Conservation (phyloP, 805 yeast genomes). For the Candida ovalis region DNA sequence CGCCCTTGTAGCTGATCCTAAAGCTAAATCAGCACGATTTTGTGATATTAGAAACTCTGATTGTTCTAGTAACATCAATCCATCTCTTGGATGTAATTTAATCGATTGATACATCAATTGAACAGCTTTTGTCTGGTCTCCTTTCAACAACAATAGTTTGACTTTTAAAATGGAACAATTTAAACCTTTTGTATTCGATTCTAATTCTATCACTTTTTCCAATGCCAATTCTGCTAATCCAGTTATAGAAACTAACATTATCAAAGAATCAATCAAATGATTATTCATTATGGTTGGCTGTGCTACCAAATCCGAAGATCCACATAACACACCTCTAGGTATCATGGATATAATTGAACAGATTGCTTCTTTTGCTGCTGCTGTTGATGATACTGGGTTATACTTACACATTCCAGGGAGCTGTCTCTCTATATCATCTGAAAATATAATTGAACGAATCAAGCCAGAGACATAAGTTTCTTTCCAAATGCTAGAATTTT, state of each 20-base stretch:
- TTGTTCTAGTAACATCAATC: slow-evolving; percentile 57
- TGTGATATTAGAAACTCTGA: slow-evolving; percentile 58
- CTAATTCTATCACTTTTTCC: slow-evolving; percentile 29
- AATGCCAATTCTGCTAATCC: slow-evolving; percentile 38
- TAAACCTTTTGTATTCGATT: slow-evolving; percentile 8
- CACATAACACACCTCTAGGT: slow-evolving; percentile 45
- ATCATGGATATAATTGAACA: slow-evolving; percentile 39
- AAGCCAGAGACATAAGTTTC: slow-evolving; percentile 58
- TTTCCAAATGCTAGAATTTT: slow-evolving; percentile 52
- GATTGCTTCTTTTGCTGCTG: slow-evolving; percentile 35
- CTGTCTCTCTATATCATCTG: slow-evolving; percentile 52
- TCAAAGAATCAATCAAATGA: slow-evolving; percentile 48
- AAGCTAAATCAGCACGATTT: slow-evolving; percentile 51
- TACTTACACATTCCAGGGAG: slow-evolving; percentile 56
- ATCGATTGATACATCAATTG: slow-evolving; percentile 38
- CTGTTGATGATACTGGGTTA: slow-evolving; percentile 37
- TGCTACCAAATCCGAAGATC: slow-evolving; percentile 34
- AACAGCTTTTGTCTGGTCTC: slow-evolving; percentile 48
- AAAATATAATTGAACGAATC: slow-evolving; percentile 50
- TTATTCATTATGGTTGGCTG: slow-evolving; percentile 42
- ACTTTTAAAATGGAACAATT: slow-evolving; percentile 37
- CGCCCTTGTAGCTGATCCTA: slow-evolving; percentile 54
- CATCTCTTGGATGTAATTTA: slow-evolving; percentile 46
- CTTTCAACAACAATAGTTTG: slow-evolving; percentile 35
- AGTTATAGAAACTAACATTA: slow-evolving; percentile 38